Base-by-base conservation (phyloP, 768 basidiomycete genomes). In the Tremella fuciformis region DNA sequence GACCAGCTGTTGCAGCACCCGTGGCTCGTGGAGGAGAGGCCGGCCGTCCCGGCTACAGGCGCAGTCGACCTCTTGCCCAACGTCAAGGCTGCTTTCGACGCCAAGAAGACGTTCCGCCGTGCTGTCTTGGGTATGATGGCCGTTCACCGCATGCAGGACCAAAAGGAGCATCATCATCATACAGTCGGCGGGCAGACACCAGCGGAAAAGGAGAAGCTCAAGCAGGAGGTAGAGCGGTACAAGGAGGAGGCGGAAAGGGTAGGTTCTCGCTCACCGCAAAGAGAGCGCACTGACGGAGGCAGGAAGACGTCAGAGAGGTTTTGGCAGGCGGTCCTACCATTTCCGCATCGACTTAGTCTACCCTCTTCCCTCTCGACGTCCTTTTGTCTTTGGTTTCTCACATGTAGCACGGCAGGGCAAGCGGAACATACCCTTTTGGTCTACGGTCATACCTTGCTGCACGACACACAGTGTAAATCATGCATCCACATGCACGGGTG, bases 81-180 rank as follows among this genome's bases (percentile, higher is more conserved):
- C 46, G 87, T 98, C 77, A 89, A 86, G 82, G 88, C 84, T 78
- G 86, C 85, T 26, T 92, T 96, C 79, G 85, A 96, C 73, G 91
- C 90, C 29, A 88, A 84, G 80, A 84, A 83, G 78, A 84, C 89
- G 16, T 94, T 91, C 89, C 86, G 87, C 65, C 89, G 88, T 74
- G 91, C 89, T 2, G 88, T 89, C 2, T 82, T 86, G 70, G 85
- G 88, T 50, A 89, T 94, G 81, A 86, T 86, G 73, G 91, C 91
- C 13, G 83, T 91, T 76, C 86, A 85, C 66, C 82, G 90, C 58
- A 86, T 94, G 86, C 66, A 73, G 58, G 75, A 76, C 54, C 53
- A 52, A 3, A 37, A 58, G 37, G 47, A 51, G 15, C 57, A 64
- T 22, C 42, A 46, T 46, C 42, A 46, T 18, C 37, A 55, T 13